Evolutionary conservation across 768 basidiomycete genomes (phyloP).

Genomic region (Termitomyces sp.): DNA sequence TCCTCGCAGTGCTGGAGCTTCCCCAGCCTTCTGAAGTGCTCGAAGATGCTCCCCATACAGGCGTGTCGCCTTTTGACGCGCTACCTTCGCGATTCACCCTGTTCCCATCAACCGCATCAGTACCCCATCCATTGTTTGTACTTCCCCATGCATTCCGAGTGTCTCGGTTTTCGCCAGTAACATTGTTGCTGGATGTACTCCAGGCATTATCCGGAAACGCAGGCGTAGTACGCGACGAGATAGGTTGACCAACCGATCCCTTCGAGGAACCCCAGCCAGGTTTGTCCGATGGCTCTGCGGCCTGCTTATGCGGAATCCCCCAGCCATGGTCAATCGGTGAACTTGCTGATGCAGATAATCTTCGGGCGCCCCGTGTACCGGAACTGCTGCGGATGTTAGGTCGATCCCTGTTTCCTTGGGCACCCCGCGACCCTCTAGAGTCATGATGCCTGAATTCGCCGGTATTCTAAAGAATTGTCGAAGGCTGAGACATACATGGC

Average conservation of each 20-base stretch:
- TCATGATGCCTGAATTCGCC: neutral
- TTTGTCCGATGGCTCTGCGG: neutral
- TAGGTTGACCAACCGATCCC: neutral
- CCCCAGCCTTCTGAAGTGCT: conserved; percentile 2
- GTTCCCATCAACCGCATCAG: neutral
- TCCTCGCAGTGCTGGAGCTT: neutral
- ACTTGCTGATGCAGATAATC: neutral
- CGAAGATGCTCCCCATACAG: neutral
- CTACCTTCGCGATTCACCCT: neutral
- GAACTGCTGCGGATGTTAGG: neutral
- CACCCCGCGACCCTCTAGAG: neutral
- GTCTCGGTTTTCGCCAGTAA: neutral
- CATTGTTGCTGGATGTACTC: neutral
- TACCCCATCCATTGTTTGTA: conserved; percentile 1
- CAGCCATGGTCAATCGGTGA: conserved; percentile 1
- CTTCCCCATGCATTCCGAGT: neutral
- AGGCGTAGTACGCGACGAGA: neutral
- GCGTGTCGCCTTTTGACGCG: neutral
- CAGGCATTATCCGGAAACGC: neutral
- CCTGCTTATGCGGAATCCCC: neutral
- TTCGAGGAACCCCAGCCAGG: neutral
- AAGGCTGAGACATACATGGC: neutral
- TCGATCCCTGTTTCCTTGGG: neutral
- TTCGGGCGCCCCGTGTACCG: neutral
- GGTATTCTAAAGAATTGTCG: neutral